phyloP scores from a whole-genome alignment of 495 filamentous ascomycete genomes.

The Sordaria brevicollis region DNA sequence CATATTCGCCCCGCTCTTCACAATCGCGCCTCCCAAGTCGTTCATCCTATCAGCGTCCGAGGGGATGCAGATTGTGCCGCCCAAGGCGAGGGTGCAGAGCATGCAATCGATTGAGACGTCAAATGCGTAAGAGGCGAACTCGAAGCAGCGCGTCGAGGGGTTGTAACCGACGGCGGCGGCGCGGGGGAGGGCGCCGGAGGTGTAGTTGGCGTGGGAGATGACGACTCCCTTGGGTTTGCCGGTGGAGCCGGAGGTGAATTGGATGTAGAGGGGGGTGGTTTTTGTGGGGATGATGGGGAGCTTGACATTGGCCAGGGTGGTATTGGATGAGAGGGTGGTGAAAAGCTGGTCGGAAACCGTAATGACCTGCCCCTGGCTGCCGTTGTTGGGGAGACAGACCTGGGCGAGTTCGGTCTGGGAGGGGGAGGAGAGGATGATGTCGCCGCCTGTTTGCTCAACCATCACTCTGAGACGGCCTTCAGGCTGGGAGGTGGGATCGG shows the following conservation, averaged over 20 bases:
- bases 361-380: slow-evolving; percentile 9
- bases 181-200: slow-evolving; percentile 30
- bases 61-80: slow-evolving; percentile 56
- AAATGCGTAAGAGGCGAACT: slow-evolving; percentile 43
- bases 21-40: slow-evolving; percentile 30
- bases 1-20: slow-evolving; percentile 27
- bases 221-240: slow-evolving; percentile 38
- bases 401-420: slow-evolving; percentile 19
- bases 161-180: slow-evolving; percentile 30
- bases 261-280: slow-evolving; percentile 27
- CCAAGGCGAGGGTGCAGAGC: slow-evolving; percentile 36
- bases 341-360: slow-evolving; percentile 4
- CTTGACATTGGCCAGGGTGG: neutral
- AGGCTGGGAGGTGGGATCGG: slow-evolving; percentile 30
- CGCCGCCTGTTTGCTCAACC: slow-evolving; percentile 38
- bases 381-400: slow-evolving; percentile 17
- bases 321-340: neutral
- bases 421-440: slow-evolving; percentile 44
- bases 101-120: slow-evolving; percentile 44
- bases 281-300: slow-evolving; percentile 17
- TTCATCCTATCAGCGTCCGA: slow-evolving; percentile 39
- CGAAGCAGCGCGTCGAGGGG: slow-evolving; percentile 29
- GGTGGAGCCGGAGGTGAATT: slow-evolving; percentile 41
- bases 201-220: slow-evolving; percentile 32
- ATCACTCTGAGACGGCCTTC: slow-evolving; percentile 43